Percentiles rank a stretch among this genome's conserved stretches.
Conservation (phyloP, 2,329 filamentous ascomycete species). For the Verticillium nubilum region DNA sequence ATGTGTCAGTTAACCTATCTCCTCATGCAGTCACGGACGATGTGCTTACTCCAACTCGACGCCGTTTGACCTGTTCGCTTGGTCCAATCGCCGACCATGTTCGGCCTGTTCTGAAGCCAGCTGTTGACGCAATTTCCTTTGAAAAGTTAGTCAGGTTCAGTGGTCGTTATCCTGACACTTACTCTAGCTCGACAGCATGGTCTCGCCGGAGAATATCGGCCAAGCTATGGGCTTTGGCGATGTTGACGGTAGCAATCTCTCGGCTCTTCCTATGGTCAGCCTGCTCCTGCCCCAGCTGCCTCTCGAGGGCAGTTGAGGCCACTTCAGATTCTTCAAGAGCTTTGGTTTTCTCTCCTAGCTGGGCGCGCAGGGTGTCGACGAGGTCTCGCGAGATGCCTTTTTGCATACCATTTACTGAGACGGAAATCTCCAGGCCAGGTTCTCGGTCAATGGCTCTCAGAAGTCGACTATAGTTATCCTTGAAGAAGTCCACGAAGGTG, state of each 20-base stretch:
- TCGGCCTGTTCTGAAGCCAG: conserved; percentile 24
- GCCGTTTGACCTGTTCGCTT: neutral
- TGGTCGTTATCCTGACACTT: conserved; percentile 19
- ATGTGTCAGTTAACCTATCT: neutral
- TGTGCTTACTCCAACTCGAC: neutral
- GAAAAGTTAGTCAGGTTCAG: neutral
- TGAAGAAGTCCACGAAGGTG: conserved; percentile 87
- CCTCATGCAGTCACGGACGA: neutral
- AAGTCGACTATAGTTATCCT: conserved; percentile 89
- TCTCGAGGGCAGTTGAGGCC: conserved; percentile 39
- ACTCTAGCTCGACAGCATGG: conserved; percentile 62
- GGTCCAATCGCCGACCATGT: conserved; percentile 26
- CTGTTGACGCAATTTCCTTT: neutral
- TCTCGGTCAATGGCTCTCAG: conserved; percentile 84
- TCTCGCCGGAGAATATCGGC: conserved; percentile 67
- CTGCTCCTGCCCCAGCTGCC: conserved; percentile 65
- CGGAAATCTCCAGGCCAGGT: conserved; percentile 78
- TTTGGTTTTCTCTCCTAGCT: conserved; percentile 67
- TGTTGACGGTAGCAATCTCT: conserved; percentile 48
- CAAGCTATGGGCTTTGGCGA: conserved; percentile 54
- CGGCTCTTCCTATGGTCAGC: conserved; percentile 65
- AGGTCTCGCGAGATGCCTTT: conserved; percentile 92
- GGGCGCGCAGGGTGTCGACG: conserved; percentile 75
- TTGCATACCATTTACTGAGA: conserved; percentile 72
- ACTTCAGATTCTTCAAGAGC: conserved; percentile 41